Percentiles rank a stretch among this genome's conserved stretches.
Conservation (phyloP, 805 yeast species). For the Hanseniaspora hatyaiensis region DNA sequence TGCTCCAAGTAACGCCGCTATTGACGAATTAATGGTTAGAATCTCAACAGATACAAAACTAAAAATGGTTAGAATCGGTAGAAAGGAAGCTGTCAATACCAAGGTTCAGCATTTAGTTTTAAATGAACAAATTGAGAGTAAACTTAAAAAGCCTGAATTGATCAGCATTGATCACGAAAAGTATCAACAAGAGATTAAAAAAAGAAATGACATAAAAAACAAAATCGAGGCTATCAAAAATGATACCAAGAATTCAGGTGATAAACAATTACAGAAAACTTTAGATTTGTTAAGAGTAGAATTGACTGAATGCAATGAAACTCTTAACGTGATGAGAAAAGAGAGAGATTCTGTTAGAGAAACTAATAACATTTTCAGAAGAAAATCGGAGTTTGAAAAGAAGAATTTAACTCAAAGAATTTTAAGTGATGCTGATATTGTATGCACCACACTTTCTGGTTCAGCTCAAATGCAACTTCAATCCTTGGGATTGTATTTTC, state of each 20-base stretch:
- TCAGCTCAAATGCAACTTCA: conserved; percentile 67
- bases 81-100: conserved; percentile 75
- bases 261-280: conserved; percentile 37
- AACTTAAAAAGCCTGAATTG: conserved; percentile 34
- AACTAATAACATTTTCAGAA: conserved; percentile 48
- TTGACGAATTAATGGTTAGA: conserved; percentile 83
- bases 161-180: conserved; percentile 26
- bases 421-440: conserved; percentile 13
- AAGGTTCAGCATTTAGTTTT: conserved; percentile 72
- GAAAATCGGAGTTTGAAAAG: conserved; percentile 69
- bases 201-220: conserved; percentile 45
- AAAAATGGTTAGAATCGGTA: conserved; percentile 71
- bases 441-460: conserved; percentile 77
- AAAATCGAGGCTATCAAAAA: conserved; percentile 26
- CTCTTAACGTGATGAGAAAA: conserved; percentile 58
- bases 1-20: conserved; percentile 99
- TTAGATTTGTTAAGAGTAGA: conserved; percentile 45
- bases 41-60: conserved; percentile 63
- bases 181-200: conserved; percentile 38
- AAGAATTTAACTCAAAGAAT: conserved; percentile 36
- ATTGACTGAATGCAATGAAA: conserved; percentile 29
- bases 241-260: neutral
- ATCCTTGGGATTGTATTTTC: conserved; percentile 49
- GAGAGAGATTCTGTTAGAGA: conserved; percentile 73
- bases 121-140: conserved; percentile 71